Evolutionary conservation across 1,284 basidiomycete species (phyloP), one percentile per base, ranked within the genome.

Genomic region (Apiotrichum gracile): DNA sequence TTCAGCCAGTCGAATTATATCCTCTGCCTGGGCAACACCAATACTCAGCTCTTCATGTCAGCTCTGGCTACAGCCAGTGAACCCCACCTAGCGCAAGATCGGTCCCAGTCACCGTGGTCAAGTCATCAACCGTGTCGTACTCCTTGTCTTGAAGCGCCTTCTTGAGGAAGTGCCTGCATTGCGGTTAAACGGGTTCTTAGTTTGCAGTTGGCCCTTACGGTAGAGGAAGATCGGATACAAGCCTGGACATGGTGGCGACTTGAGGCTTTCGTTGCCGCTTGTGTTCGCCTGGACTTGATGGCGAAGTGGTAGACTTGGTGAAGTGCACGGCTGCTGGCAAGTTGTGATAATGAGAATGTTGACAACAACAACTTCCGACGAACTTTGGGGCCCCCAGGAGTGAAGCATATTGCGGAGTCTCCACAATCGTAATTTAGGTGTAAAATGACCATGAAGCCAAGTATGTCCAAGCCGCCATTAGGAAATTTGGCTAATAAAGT

Each of bases 61-160:
- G 17, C 19, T 51, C 66, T n/a, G n/a, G n/a, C n/a, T n/a, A n/a
- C n/a, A n/a, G n/a, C n/a, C n/a, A n/a, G n/a, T n/a, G n/a, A n/a
- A n/a, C n/a, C 31, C 26, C n/a, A 74, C 72, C 72, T 6, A 55
- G 27, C 3, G 62, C 60, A 2, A 75, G 55, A 35, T 74, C 73
- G 1, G 44, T 35, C 0, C 61, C 55, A 5, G 51, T 35, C 1
- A 63, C 41, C 16, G 31, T 31, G 10, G 50, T 26, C 1, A 75
- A 46, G 41, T 75, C 71, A 1, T 26, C 55, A 10, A 67, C 34
- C 1, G 49, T 62, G 29, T 47, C 53, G 55, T 73, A 75, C 3
- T 68, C 67, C 22, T 69, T 68, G 48, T 66, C 66, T 21, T 47
- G n/a, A 5, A 75, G 62, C 5, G 66, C 64, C 2, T 48, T 26